Base-by-base conservation (phyloP, 805 yeast species). In the Dipodascopsis uninucleata region DNA sequence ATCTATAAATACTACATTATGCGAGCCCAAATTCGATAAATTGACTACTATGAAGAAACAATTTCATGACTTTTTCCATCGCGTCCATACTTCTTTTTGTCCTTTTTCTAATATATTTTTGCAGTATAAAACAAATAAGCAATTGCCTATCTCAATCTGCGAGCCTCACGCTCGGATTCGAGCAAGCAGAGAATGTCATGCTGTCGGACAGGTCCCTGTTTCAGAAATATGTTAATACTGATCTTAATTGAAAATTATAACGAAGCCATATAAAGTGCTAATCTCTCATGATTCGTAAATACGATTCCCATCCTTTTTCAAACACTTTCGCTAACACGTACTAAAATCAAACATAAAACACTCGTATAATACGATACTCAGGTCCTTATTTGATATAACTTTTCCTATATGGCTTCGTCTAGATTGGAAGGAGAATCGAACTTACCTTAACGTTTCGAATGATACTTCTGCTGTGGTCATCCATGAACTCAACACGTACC, bases 111-210 rank as follows among this genome's bases (percentile, higher is more conserved):
- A n/a, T n/a, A n/a, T n/a, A n/a, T n/a, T n/a, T n/a, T n/a, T n/a
- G n/a, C n/a, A n/a, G n/a, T n/a, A n/a, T n/a, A n/a, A n/a, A n/a
- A n/a, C n/a, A n/a, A n/a, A n/a, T n/a, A n/a, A n/a, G n/a, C 25
- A 16, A 4, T 21, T 23, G 46, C 56, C 62, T 70, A 70, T 59
- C 74, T 66, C 64, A 70, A 64, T 60, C 74, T 66, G 59, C 74
- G 71, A 54, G 97, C 97, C 81, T 90, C 98, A 82, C 98, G 90
- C 81, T 90, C 98, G 63, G 97, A 90, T 81, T 90, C 98, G 96
- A 90, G 93, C 73, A 90, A 82, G 74, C 96, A 93, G 74, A 90
- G 84, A 77, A 93, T 87, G 74, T 90, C 98, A 77, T 90, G 85
- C 76, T 86, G 95, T 75, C 96, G 85, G 73, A 86, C 96, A 72